Evolutionary conservation across 140 eudicot species (phyloP).

Genomic region (Artemisia princeps): DNA sequence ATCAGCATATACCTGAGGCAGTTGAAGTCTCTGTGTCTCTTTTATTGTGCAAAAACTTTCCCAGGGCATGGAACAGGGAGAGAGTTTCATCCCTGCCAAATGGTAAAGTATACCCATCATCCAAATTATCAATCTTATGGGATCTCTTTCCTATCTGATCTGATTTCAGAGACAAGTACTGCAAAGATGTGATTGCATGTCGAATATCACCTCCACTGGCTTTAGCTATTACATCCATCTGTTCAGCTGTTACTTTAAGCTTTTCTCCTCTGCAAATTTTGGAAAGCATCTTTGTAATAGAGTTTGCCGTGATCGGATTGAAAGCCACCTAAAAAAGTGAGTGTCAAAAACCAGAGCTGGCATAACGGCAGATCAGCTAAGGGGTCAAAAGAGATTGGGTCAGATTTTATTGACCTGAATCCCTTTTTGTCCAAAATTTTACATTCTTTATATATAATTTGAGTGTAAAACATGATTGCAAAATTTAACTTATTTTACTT

Average conservation of each 20-base stretch:
- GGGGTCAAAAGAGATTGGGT: neutral
- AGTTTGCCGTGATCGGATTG: conserved; percentile 79
- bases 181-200: conserved; percentile 80
- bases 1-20: conserved; percentile 41
- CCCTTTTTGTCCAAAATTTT: neutral
- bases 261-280: conserved; percentile 66
- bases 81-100: conserved; percentile 90
- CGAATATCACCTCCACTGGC: conserved; percentile 94
- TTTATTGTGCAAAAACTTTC: conserved; percentile 91
- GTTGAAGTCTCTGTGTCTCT: conserved; percentile 41
- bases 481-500: neutral
- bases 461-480: neutral
- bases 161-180: conserved; percentile 60
- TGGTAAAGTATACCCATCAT: conserved; percentile 37
- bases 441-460: neutral
- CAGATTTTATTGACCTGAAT: neutral
- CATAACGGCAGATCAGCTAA: neutral
- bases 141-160: conserved; percentile 29
- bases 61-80: conserved; percentile 85
- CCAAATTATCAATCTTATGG: conserved; percentile 20
- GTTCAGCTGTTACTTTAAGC: conserved; percentile 38
- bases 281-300: conserved; percentile 54
- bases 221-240: conserved; percentile 70
- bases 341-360: neutral
- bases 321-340: conserved; percentile 57